Percentiles rank a stretch among this genome's conserved stretches.
Evolutionary conservation across 495 filamentous ascomycete genomes (phyloP).

Genomic region (Penicillium silybi): DNA sequence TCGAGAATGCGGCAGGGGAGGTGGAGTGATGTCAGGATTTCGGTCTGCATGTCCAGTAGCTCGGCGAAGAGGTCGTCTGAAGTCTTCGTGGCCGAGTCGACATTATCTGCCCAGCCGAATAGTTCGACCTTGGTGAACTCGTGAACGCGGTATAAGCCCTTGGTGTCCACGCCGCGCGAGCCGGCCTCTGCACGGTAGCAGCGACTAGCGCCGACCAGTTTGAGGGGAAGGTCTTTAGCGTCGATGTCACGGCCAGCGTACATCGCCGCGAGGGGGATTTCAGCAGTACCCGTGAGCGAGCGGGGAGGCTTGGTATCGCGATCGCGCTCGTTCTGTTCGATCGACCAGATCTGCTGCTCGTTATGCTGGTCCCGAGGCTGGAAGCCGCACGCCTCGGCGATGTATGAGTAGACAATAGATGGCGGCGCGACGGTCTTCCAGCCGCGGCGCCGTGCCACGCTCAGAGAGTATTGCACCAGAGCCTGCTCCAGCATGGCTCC

Average conservation of each 20-base stretch:
- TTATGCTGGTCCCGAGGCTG: slow-evolving; percentile 85
- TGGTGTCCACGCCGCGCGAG: slow-evolving; percentile 80
- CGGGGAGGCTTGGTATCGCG: slow-evolving; percentile 57
- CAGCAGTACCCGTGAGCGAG: slow-evolving; percentile 79
- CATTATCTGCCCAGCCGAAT: slow-evolving; percentile 70
- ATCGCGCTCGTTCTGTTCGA: slow-evolving; percentile 62
- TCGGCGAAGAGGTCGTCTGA: slow-evolving; percentile 67
- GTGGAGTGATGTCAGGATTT: slow-evolving; percentile 68
- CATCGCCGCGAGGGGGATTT: slow-evolving; percentile 92
- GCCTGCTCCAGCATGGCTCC: slow-evolving; percentile 90
- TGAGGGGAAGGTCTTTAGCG: slow-evolving; percentile 62
- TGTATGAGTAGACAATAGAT: slow-evolving; percentile 87
- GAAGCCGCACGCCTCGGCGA: slow-evolving; percentile 87
- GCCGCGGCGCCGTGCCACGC: slow-evolving; percentile 61
- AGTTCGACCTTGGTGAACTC: slow-evolving; percentile 98
- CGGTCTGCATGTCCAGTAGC: slow-evolving; percentile 79
- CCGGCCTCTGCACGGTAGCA: slow-evolving; percentile 96
- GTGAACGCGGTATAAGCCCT: slow-evolving; percentile 96
- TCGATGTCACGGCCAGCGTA: slow-evolving; percentile 68
- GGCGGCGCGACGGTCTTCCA: slow-evolving; percentile 79
- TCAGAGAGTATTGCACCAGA: slow-evolving; percentile 78
- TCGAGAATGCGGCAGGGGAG: slow-evolving; percentile 88
- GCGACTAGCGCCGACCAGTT: slow-evolving; percentile 75
- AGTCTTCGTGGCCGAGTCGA: slow-evolving; percentile 24
- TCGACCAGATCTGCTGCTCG: slow-evolving; percentile 84